phyloP scores from a whole-genome alignment of 2,329 filamentous ascomycete genomes.

The Sordariomycetes sp. region DNA sequence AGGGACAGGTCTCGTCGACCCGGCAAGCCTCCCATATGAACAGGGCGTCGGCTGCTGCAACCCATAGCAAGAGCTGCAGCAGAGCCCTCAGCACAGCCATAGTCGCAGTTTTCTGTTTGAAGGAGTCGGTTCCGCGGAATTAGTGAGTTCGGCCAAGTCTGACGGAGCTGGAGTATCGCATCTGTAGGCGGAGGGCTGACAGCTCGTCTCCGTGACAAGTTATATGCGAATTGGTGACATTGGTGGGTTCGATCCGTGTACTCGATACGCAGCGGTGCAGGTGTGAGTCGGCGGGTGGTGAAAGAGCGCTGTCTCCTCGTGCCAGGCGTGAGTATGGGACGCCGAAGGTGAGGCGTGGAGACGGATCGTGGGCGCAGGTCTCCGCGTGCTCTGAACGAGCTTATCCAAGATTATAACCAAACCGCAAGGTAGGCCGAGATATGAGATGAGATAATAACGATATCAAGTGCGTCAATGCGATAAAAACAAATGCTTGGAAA shows the following conservation, averaged over 20 bases:
- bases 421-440: no score
- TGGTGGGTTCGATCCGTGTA: neutral
- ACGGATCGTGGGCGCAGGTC: no score
- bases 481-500: neutral
- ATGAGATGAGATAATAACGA: neutral
- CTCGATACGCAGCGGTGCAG: neutral
- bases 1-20: slow-evolving; percentile 6
- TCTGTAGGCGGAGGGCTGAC: neutral
- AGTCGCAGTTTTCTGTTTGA: neutral
- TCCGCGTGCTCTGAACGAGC: no score
- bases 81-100: neutral
- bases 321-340: neutral
- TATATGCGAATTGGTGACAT: neutral
- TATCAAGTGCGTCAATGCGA: neutral
- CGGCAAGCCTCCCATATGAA: slow-evolving; percentile 9
- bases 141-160: neutral
- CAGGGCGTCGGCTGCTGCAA: slow-evolving; percentile 6
- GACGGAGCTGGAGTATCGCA: neutral
- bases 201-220: neutral
- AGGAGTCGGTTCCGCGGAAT: neutral
- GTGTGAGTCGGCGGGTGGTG: neutral
- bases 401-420: no score
- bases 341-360: neutral
- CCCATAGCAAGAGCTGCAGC: slow-evolving; percentile 4
- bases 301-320: neutral